Percentiles rank a stretch among this genome's conserved stretches.
Evolutionary conservation across 1,139 yeast genomes (phyloP).

Genomic region (Eremothecium sinecaudum): DNA sequence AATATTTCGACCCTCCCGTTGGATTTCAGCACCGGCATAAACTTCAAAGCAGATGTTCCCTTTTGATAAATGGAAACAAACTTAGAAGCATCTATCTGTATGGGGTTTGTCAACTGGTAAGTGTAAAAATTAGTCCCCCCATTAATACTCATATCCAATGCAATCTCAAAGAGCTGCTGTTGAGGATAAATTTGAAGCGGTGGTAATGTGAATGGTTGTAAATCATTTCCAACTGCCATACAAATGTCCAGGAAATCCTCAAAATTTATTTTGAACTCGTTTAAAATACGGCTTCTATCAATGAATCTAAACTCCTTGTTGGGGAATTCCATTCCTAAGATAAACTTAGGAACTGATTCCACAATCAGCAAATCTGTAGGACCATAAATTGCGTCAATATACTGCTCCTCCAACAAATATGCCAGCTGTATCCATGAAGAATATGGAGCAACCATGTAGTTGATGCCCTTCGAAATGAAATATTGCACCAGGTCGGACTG

Average conservation of each 20-base stretch:
- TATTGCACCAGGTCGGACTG: constrained; percentile 48
- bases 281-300: constrained; percentile 48
- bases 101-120: constrained; percentile 23
- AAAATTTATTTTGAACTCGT: constrained; percentile 50
- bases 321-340: constrained; percentile 62
- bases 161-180: constrained; percentile 32
- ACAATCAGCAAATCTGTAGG: constrained; percentile 69
- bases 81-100: constrained; percentile 16
- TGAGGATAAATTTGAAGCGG: constrained; percentile 36
- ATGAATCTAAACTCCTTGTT: constrained; percentile 53
- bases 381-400: constrained; percentile 72
- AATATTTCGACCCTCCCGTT: constrained; percentile 63
- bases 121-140: constrained; percentile 41
- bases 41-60: constrained; percentile 44
- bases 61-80: constrained; percentile 38
- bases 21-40: constrained; percentile 60
- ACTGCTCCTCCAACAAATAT: constrained; percentile 45
- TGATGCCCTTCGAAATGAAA: constrained; percentile 49
- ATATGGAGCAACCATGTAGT: constrained; percentile 75
- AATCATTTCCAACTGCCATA: constrained; percentile 63
- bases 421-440: constrained; percentile 75
- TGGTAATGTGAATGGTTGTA: constrained; percentile 60
- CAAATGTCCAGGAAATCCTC: constrained; percentile 69
- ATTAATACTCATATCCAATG: constrained; percentile 36
- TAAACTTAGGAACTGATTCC: constrained; percentile 56